phyloP scores from a whole-genome alignment of 225 moss, liverwort and hornwort genomes.

The Straminergon stramineum region DNA sequence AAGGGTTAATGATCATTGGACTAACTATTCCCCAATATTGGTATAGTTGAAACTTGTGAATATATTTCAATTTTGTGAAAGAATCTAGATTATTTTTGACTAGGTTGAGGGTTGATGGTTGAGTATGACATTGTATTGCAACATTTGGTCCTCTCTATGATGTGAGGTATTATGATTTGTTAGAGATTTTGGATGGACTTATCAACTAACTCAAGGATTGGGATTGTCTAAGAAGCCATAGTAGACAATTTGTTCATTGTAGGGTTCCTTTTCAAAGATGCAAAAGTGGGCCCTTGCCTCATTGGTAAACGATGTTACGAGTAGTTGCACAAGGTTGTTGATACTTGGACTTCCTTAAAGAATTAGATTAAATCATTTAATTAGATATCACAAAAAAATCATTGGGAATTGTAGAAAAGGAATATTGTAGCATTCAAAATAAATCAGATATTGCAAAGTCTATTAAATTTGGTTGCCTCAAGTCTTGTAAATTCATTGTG shows the following conservation, averaged over 20 bases:
- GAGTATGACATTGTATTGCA: no score
- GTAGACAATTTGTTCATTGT: no score
- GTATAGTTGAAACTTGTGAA: neutral
- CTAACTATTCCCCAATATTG: neutral
- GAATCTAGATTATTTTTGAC: neutral
- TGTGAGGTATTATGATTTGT: no score
- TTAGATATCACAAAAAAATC: neutral
- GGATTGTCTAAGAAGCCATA: no score
- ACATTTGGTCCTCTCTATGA: fast-evolving
- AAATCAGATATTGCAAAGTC: no score
- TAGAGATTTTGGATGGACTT: no score
- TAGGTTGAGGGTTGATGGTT: neutral
- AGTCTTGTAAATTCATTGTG: no score
- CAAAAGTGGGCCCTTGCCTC: no score
- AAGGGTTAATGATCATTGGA: neutral
- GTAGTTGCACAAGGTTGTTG: neutral
- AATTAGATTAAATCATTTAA: neutral
- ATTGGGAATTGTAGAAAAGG: neutral
- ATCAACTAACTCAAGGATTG: no score
- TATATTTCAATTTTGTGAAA: neutral
- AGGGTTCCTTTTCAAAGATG: no score
- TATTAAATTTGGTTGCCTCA: no score
- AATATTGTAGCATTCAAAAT: neutral
- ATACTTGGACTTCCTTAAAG: neutral
- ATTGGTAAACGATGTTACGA: no score